Evolutionary conservation across 2,329 filamentous ascomycete genomes (phyloP), one percentile per base, ranked within the genome.

Genomic region (Microcyclospora tardicrescens): DNA sequence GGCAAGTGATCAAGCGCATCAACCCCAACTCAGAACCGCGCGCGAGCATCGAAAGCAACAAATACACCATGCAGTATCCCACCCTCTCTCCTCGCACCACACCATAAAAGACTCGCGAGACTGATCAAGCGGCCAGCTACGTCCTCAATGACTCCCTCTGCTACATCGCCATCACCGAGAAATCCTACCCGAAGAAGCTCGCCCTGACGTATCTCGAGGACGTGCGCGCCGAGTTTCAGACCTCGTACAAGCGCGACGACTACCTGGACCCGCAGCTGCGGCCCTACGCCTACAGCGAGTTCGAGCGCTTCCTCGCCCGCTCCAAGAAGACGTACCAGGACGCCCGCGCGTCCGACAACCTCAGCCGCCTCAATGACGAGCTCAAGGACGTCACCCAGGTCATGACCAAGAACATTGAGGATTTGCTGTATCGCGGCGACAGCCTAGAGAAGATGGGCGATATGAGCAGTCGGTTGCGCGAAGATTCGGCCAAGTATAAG

Each of bases 371-470:
- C 49, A 96, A 98, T 58, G 85, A 95, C 58, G 93, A 98, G 71
- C 75, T 98, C 49, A 81, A 87, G 61, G 91, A 96, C 63, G 93
- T 98, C 39, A 96, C 91, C 1, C 87, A 95, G 66, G 87, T 98
- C 57, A 98, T 98, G 93, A 96, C 87, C 40, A 96, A 96, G 75
- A 98, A 98, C 62, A 96, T 98, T 51, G 91, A 98, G 69, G 91
- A 98, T 61, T 67, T 98, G 57, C 68, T 98, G 38, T 98, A 98
- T 61, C 72, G 93, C 45, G 91, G 91, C 19, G 91, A 98, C 60
- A 91, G 80, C 54, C 65, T 98, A 50, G 91, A 98, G 66, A 76
- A 86, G 55, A 98, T 98, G 91, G 89, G 91, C 44, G 89, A 96
- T 66, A 81, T 95, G 58, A 93, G 83, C 54, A 42, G 35, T 28